A percentile compares a stretch with the other conserved stretches of the same genome.
These are phyloP conservation scores for Boletus sp. DNA, from an alignment of 768 basidiomycete species.

Conservation along the genomic window DNA sequence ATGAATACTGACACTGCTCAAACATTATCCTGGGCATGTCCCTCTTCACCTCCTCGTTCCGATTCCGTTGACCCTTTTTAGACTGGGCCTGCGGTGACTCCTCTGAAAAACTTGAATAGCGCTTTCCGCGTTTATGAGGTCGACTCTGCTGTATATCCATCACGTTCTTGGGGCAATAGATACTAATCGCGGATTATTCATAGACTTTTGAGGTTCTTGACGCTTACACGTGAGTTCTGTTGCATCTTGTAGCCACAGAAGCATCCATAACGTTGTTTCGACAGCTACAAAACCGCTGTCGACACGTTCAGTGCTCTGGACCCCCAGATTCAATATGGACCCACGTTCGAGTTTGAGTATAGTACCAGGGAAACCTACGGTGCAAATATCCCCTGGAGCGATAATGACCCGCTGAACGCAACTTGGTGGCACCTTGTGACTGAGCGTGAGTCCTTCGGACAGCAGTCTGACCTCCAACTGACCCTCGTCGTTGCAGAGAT, in stretches of 20 bases:
- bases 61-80: constrained; percentile 24
- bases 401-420: constrained; percentile 67
- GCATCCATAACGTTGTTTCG: background rate
- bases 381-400: constrained; percentile 50
- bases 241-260: background rate
- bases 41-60: constrained; percentile 1
- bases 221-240: constrained; percentile 61
- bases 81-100: constrained; percentile 70
- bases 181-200: constrained; percentile 1
- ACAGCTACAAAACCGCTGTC: constrained; percentile 66
- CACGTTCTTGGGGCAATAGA: background rate
- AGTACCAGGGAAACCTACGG: constrained; percentile 69
- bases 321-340: constrained; percentile 51
- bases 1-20: constrained; percentile 56
- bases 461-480: background rate
- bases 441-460: constrained; percentile 48
- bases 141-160: constrained; percentile 49
- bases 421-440: constrained; percentile 84
- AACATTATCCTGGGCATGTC: constrained; percentile 48
- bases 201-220: constrained; percentile 78
- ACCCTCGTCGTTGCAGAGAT: constrained; percentile 41
- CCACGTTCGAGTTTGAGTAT: constrained; percentile 62
- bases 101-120: constrained; percentile 66
- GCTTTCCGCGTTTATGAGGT: constrained; percentile 56
- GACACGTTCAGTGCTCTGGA: constrained; percentile 57